phyloP scores from a whole-genome alignment of 768 basidiomycete genomes.

The Asterophora lycoperdoides region DNA sequence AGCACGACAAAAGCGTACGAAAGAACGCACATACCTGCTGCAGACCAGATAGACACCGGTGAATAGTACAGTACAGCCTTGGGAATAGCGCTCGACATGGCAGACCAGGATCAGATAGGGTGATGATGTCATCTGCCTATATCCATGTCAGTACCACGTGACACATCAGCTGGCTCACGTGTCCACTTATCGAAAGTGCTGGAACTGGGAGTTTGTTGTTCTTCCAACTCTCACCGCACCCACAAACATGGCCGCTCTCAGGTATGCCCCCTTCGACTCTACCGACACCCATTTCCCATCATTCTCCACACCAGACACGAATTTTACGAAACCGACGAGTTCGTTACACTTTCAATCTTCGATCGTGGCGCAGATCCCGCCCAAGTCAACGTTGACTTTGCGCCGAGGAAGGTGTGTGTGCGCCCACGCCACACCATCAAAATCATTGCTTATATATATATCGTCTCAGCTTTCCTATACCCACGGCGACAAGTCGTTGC shows the following conservation, averaged over 20 bases:
- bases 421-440: background rate
- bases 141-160: background rate
- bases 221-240: background rate
- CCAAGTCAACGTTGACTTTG: slow-evolving; percentile 57
- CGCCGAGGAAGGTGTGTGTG: slow-evolving; percentile 53
- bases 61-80: slow-evolving; percentile 83
- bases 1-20: background rate
- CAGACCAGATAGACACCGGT: slow-evolving; percentile 58
- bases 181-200: slow-evolving; percentile 16
- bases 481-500: slow-evolving; percentile 66
- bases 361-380: slow-evolving; percentile 70
- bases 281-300: background rate
- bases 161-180: slow-evolving; percentile 2
- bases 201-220: slow-evolving; percentile 1
- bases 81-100: slow-evolving; percentile 39
- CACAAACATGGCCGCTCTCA: slow-evolving; percentile 12
- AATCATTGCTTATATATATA: background rate
- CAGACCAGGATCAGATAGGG: slow-evolving; percentile 6
- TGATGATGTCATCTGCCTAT: slow-evolving; percentile 4
- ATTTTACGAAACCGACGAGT: slow-evolving; percentile 85
- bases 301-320: slow-evolving; percentile 55
- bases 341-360: slow-evolving; percentile 68
- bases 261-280: background rate
- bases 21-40: slow-evolving; percentile 44
- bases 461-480: slow-evolving; percentile 49